Evolutionary conservation across 257 asterid genomes (phyloP), one percentile per base, ranked within the genome.

Genomic region (Perilla frutescens): DNA sequence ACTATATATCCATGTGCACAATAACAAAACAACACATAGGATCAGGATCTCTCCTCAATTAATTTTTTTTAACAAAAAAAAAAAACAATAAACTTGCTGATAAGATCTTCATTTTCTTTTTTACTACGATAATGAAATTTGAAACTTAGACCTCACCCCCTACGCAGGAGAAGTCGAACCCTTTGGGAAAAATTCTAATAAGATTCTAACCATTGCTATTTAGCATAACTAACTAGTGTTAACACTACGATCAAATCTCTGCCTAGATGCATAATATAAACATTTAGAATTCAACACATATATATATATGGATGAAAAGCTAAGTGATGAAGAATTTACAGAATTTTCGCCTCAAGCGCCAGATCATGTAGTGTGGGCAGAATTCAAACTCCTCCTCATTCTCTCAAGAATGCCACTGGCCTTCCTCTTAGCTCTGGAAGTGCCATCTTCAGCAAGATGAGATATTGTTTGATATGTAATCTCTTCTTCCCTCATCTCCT

Each of bases 381-480:
- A 79, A 70, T 80, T 73, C 72, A 65, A 64, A 8, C 77, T 71
- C 75, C 91, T 65, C 29, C 82, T 87, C 61, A 93, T 80, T 73
- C 96, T 85, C 68, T 88, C 96, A 3, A 93, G 96, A 61, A 93
- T 85, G 79, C 83, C 83, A 45, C 75, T 76, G 5, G 97, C 97
- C 85, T 91, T 93, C 71, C 98, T 87, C 85, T 84, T 88, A 7
- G 99, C 97, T 68, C 99, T 79, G 3, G 97, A 87, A n/a, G 93
- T 90, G 37, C 98, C 98, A 60, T 91, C 83, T 68, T 82, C 81
- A 60, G 84, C 89, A 4, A 93, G 86, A 62, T 81, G 82, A 49
- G 97, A 88, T 60, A 94, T 84, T 5, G 99, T 91, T 0, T 79
- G 75, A 39, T 80, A 36, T 1, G 40, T 58, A 3, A 36, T 81